phyloP scores from a whole-genome alignment of 225 moss, liverwort and hornwort species.

The Sphagnum contortum region DNA sequence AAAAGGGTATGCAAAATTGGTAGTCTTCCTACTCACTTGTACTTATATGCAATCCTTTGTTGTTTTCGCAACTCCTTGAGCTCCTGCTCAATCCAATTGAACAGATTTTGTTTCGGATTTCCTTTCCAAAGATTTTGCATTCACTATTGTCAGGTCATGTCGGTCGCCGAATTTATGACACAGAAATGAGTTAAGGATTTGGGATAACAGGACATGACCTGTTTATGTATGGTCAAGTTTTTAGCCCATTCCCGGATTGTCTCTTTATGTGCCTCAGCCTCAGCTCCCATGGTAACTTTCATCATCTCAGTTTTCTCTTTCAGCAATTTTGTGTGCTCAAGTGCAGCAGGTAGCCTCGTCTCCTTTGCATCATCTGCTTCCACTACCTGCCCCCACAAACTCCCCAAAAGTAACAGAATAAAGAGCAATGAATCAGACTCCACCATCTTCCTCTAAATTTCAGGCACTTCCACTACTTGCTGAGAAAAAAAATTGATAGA shows the following conservation, averaged over 20 bases:
- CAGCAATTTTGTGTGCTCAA: conserved; percentile 27
- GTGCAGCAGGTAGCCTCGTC: conserved; percentile 23
- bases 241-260: conserved; percentile 47
- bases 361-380: conserved; percentile 36
- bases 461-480: too few relatives aligned
- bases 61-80: conserved; percentile 57
- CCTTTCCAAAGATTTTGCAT: too few relatives aligned
- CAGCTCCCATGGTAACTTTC: conserved; percentile 26
- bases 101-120: too few relatives aligned
- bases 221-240: conserved; percentile 39
- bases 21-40: conserved; percentile 45
- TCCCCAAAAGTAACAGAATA: background rate
- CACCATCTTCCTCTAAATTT: too few relatives aligned
- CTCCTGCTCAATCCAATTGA: conserved; percentile 25
- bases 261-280: conserved; percentile 37
- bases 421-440: too few relatives aligned
- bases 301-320: conserved; percentile 40
- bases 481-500: too few relatives aligned
- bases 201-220: conserved; percentile 11
- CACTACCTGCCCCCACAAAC: conserved; percentile 17
- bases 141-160: too few relatives aligned
- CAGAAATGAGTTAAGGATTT: too few relatives aligned
- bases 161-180: too few relatives aligned
- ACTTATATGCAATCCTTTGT: conserved; percentile 58
- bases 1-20: background rate